Base-by-base conservation (phyloP, 441 rosid species). In the Syzygium syzygioides region DNA sequence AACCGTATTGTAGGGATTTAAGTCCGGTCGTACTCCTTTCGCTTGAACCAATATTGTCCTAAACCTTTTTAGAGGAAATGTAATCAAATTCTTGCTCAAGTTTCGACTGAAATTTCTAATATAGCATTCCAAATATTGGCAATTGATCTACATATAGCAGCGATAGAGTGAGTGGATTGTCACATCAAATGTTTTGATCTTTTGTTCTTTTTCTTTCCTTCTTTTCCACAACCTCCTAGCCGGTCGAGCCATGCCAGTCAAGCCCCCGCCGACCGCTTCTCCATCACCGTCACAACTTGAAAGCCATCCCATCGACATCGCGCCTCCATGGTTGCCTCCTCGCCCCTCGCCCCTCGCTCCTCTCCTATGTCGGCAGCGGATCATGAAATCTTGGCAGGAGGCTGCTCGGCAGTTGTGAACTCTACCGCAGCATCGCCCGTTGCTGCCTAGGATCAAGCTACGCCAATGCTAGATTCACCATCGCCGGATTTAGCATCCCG, bases 111-210 rank as follows among this genome's bases (percentile, higher is more conserved):
- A 66, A 66, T 66, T 18, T 68, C 0, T 68, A 10, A 68, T 68
- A 68, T 19, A 68, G 7, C 28, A 9, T 7, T 10, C 28, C 26
- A 37, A 37, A 34, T 14, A 71, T 34, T 4, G 7, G 5, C 4
- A 10, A 37, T 3, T 12, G 14, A 20, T 71, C 9, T n/a, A n/a
- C 34, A 0, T 5, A 14, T 14, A 14, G 4, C 1, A 1, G 0
- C 0, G 2, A 3, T 2, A 3, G 4, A 0, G 7, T 62, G 4
- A 6, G 3, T 6, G 30, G 13, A n/a, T 14, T 37, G 4, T 3
- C 50, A 37, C 25, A 0, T 37, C 2, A 20, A 1, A 17, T 68
- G 6, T 8, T 17, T 9, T 32, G 1, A 17, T 68, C 19, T 68
- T 5, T 2, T 12, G 5, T 5, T 5, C 6, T 5, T 37, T 68